A percentile compares a stretch with the other conserved stretches of the same genome.
Evolutionary conservation across 164 flowering plant genomes (phyloP).

Genomic region (Litsea cubeba): DNA sequence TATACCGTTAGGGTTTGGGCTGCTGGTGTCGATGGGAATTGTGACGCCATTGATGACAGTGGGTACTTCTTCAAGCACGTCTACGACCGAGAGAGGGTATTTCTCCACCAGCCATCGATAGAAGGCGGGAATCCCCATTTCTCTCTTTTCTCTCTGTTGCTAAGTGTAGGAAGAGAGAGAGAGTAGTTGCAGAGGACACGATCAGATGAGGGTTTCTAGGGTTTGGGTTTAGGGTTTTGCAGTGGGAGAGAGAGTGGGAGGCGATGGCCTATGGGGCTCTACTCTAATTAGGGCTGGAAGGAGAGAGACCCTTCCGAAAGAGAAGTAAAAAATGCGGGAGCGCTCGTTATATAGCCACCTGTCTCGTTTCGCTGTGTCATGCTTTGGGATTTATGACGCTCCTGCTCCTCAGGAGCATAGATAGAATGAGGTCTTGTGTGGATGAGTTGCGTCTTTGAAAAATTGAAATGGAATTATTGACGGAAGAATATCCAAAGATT

Average conservation of each 20-base stretch:
- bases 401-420: no score
- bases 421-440: no score
- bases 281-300: no score
- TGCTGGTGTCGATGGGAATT: conserved; percentile 20
- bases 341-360: no score
- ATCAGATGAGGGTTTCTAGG: background rate
- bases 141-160: background rate
- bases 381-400: no score
- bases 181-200: background rate
- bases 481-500: no score
- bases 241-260: background rate
- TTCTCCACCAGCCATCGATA: conserved; percentile 38
- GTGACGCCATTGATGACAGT: conserved; percentile 12
- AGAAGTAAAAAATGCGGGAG: no score
- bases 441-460: no score
- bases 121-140: conserved; percentile 56
- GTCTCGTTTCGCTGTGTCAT: no score
- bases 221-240: conserved; percentile 2
- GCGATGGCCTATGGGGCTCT: background rate
- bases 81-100: conserved; percentile 28
- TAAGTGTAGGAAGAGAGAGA: background rate
- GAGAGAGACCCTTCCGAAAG: background rate
- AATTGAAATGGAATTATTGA: no score
- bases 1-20: conserved; percentile 38
- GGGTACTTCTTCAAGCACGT: conserved; percentile 30